Conservation (phyloP, 129 eudicot species). For the Logfia minima region DNA sequence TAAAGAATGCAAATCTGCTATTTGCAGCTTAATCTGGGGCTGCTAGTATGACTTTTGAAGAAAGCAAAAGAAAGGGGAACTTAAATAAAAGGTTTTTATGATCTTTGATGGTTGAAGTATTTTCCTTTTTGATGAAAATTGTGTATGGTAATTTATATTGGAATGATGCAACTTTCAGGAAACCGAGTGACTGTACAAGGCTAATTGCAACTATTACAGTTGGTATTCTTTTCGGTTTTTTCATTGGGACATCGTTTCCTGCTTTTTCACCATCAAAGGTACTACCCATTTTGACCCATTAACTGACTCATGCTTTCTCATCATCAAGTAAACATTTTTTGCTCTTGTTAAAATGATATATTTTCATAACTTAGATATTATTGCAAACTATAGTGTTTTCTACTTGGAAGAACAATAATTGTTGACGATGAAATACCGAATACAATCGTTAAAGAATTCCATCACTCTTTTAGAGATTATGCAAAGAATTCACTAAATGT, state of each 20-base stretch:
- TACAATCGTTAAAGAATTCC: not conserved
- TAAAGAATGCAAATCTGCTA: slow-evolving; percentile 23
- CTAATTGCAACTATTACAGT: slow-evolving; percentile 40
- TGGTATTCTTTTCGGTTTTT: slow-evolving; percentile 71
- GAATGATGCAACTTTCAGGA: slow-evolving; percentile 42
- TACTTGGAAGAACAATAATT: not conserved
- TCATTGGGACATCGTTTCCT: slow-evolving; percentile 68
- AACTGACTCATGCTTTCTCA: not conserved
- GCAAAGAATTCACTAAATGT: not conserved
- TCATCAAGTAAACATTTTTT: not conserved
- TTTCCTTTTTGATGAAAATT: not conserved
- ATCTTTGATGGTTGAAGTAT: not conserved
- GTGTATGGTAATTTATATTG: slow-evolving; percentile 18
- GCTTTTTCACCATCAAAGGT: slow-evolving; percentile 63
- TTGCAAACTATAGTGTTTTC: not conserved
- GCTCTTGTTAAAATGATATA: not conserved
- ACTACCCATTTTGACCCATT: not conserved
- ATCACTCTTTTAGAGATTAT: not conserved
- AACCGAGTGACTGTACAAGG: slow-evolving; percentile 53
- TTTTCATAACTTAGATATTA: not conserved
- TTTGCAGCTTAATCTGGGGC: slow-evolving; percentile 20
- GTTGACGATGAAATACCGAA: not conserved
- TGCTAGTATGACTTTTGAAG: slow-evolving; percentile 35
- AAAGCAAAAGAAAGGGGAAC: slow-evolving; percentile 32
- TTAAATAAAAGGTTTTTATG: slow-evolving; percentile 24